Conservation (phyloP, 345 rosid species). For the Moricandia moricandioides region DNA sequence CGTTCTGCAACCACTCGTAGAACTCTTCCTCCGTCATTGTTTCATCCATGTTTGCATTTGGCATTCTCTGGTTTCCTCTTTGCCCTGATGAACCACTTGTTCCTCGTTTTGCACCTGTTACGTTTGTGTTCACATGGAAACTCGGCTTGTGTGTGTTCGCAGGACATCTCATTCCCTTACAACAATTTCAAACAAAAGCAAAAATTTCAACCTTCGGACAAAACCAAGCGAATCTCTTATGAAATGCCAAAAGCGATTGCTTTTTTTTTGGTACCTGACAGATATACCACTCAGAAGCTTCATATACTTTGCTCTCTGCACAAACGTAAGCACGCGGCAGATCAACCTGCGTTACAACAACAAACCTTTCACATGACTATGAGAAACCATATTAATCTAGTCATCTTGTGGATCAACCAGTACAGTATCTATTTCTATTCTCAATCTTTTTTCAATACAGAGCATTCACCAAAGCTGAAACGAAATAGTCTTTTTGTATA, state of each 20-base stretch:
- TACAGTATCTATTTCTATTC: not conserved
- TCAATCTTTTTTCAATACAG: not conserved
- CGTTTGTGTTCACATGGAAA: constrained; percentile 86
- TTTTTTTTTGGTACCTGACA: constrained; percentile 68
- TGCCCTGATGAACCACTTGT: constrained; percentile 52
- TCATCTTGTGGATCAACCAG: not conserved
- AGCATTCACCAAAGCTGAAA: not conserved
- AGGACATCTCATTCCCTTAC: constrained; percentile 94
- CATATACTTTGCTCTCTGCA: constrained; percentile 80
- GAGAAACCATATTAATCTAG: not conserved
- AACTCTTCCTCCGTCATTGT: constrained; percentile 90
- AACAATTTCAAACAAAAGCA: constrained; percentile 17
- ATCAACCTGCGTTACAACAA: constrained; percentile 56
- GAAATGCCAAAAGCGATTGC: not conserved
- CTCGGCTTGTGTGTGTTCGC: constrained; percentile 95
- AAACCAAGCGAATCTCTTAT: not conserved
- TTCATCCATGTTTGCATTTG: constrained; percentile 64
- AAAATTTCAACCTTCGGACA: constrained; percentile 9
- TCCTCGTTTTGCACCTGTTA: constrained; percentile 60
- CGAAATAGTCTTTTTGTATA: not conserved
- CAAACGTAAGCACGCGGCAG: constrained; percentile 83
- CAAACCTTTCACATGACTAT: constrained; percentile 18
- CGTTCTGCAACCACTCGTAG: constrained; percentile 85
- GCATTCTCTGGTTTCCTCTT: constrained; percentile 51
- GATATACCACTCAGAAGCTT: constrained; percentile 92